Evolutionary conservation across 2,329 filamentous ascomycete species (phyloP).

Genomic region (Trichoderma gracile): DNA sequence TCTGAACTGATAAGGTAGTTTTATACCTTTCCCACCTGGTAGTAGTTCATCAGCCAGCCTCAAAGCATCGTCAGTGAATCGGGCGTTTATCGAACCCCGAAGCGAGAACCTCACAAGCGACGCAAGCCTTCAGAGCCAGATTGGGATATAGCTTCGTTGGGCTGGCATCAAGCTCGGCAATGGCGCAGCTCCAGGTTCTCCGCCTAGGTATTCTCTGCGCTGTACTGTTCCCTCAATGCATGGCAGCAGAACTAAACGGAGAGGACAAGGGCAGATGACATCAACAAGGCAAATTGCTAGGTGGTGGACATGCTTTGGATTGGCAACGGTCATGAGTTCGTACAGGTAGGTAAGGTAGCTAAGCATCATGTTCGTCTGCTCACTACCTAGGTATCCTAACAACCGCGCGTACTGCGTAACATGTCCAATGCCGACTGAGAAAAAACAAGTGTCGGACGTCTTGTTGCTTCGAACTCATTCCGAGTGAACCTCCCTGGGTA

Average conservation of each 20-base stretch:
- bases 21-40: too few species aligned
- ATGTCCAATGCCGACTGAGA: conserved; percentile 9
- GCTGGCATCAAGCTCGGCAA: too few species aligned
- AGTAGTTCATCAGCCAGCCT: too few species aligned
- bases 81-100: neutral
- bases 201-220: too few species aligned
- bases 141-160: too few species aligned
- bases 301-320: too few species aligned
- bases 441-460: conserved; percentile 8
- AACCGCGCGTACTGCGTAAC: neutral
- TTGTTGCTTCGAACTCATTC: conserved; percentile 11
- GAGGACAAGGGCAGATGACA: too few species aligned
- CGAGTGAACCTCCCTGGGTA: conserved; percentile 18
- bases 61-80: conserved; percentile 13
- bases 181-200: too few species aligned
- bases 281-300: too few species aligned
- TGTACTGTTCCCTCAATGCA: too few species aligned
- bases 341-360: neutral
- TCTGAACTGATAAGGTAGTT: too few species aligned
- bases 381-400: neutral
- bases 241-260: too few species aligned
- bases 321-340: neutral
- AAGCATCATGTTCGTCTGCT: neutral
- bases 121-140: neutral
- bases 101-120: neutral